phyloP scores from a whole-genome alignment of 1,139 yeast genomes.

The Zygoascus hellenicus region DNA sequence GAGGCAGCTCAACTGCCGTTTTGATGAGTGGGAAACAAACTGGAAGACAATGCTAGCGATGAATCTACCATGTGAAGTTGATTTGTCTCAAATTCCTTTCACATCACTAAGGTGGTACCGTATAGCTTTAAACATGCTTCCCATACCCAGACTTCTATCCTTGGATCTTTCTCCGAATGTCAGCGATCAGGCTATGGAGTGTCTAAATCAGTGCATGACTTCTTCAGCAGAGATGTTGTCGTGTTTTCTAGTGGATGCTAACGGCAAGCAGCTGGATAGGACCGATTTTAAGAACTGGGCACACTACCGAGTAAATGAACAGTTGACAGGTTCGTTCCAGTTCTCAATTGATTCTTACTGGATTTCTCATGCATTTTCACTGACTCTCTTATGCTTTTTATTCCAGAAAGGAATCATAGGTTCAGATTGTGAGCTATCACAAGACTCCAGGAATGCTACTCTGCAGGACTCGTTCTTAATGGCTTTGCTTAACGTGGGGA shows the following conservation, averaged over 20 bases:
- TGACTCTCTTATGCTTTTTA: neutral
- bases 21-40: slow-evolving; percentile 4
- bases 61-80: neutral
- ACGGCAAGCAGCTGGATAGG: neutral
- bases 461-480: neutral
- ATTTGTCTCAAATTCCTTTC: slow-evolving; percentile 3
- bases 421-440: neutral
- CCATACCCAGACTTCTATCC: neutral
- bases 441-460: no score
- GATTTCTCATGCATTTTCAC: slow-evolving; percentile 4
- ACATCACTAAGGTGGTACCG: slow-evolving; percentile 5
- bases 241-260: neutral
- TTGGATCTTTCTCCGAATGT: neutral
- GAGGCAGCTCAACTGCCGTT: neutral
- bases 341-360: slow-evolving; percentile 3
- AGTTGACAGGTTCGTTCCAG: neutral
- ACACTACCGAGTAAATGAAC: neutral
- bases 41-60: neutral
- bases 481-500: neutral
- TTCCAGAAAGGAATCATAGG: slow-evolving; percentile 1
- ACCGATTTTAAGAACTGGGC: neutral
- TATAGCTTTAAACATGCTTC: slow-evolving; percentile 4
- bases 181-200: neutral
- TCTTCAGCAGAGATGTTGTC: slow-evolving; percentile 4
- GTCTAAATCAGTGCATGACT: slow-evolving; percentile 1